Conservation (phyloP, 2,329 filamentous ascomycete genomes). For the Talaromyces amestolkiae region DNA sequence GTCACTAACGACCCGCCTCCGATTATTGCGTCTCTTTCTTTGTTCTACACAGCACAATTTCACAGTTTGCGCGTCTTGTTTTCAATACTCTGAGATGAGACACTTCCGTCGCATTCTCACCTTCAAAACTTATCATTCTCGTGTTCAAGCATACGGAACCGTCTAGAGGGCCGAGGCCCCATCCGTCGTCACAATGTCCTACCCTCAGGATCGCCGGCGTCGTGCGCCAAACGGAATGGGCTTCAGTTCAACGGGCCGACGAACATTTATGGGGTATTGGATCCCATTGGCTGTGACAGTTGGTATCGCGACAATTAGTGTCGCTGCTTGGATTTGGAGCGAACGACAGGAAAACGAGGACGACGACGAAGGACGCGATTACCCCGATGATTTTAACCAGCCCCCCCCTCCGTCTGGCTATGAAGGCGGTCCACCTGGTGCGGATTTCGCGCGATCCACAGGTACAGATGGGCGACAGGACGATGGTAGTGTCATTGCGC, state of each 20-base stretch:
- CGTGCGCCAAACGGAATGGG: constrained; percentile 34
- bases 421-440: constrained; percentile 28
- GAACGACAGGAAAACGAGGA: constrained; percentile 76
- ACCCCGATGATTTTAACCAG: constrained; percentile 22
- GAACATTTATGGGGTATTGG: constrained; percentile 66
- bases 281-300: constrained; percentile 83
- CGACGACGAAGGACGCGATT: constrained; percentile 53
- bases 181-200: constrained; percentile 39
- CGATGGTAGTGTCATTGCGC: constrained; percentile 64
- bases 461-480: constrained; percentile 40
- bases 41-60: constrained; percentile 12
- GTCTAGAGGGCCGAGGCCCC: constrained; percentile 3
- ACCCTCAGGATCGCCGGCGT: constrained; percentile 39
- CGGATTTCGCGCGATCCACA: constrained; percentile 35
- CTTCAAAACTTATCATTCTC: constrained; percentile 22
- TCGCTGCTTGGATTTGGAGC: constrained; percentile 92
- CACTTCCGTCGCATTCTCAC: background rate
- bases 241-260: constrained; percentile 42
- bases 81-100: constrained; percentile 4
- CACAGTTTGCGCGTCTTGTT: constrained; percentile 19
- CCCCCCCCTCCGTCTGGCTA: constrained; percentile 13
- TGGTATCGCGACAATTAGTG: constrained; percentile 78
- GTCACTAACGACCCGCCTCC: constrained; percentile 27
- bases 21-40: background rate
- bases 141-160: background rate